A percentile compares a stretch with the other conserved stretches of the same genome.
Conservation (phyloP, 2,329 filamentous ascomycete species). For the Rhexocercosporidium sp. region DNA sequence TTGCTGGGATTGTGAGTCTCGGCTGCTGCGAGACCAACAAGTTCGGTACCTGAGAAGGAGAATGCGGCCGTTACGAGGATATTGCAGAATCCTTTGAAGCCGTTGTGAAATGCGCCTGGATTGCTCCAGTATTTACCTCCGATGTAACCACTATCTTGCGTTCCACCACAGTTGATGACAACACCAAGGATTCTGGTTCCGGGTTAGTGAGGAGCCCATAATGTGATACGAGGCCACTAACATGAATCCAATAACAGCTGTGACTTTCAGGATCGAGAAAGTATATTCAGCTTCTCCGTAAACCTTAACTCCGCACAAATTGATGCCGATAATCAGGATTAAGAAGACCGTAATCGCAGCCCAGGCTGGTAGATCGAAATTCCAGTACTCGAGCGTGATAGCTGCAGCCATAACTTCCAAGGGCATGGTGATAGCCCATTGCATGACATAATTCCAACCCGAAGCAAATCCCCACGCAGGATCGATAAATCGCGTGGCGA, state of each 20-base stretch:
- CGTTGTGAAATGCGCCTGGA: slow-evolving; percentile 82
- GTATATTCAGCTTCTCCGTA: slow-evolving; percentile 92
- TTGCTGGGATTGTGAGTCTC: slow-evolving; percentile 82
- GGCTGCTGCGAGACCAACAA: slow-evolving; percentile 77
- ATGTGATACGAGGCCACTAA: slow-evolving; percentile 49
- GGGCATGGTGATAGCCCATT: slow-evolving; percentile 84
- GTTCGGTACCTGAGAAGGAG: slow-evolving; percentile 77
- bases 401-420: slow-evolving; percentile 87
- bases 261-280: slow-evolving; percentile 86
- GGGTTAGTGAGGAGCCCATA: slow-evolving; percentile 11
- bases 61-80: slow-evolving; percentile 80
- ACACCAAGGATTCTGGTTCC: slow-evolving; percentile 76
- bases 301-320: slow-evolving; percentile 84
- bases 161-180: slow-evolving; percentile 84
- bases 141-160: slow-evolving; percentile 76
- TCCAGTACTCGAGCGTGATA: slow-evolving; percentile 85
- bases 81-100: slow-evolving; percentile 80
- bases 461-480: slow-evolving; percentile 94
- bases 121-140: slow-evolving; percentile 78
- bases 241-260: slow-evolving; percentile 89
- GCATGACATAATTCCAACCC: slow-evolving; percentile 92
- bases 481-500: slow-evolving; percentile 92
- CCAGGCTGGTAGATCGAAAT: slow-evolving; percentile 72
- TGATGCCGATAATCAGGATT: slow-evolving; percentile 75
- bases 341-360: slow-evolving; percentile 88